Base-by-base conservation (phyloP, 2,329 filamentous ascomycete genomes). In the Ascochyta viciae-villosae region DNA sequence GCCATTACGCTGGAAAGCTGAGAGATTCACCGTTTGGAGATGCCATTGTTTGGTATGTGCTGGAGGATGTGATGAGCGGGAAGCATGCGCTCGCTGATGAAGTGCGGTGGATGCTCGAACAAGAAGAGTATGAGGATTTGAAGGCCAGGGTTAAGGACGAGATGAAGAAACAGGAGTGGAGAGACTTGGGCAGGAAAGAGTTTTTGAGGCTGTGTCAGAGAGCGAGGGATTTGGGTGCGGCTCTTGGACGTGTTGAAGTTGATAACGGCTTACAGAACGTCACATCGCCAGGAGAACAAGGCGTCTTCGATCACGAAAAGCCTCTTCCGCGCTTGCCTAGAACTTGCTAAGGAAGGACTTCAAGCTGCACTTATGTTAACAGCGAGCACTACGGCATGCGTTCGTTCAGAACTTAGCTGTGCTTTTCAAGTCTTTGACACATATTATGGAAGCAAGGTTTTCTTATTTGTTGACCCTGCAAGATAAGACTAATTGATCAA, bases 31-130 rank as follows among this genome's bases (percentile, higher is more conserved):
- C 40, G 3, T 34, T 58, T 19, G 50, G 45, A 4, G 49, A 58
- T 35, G 40, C 44, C 4, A 22, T 53, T 1, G 23, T 54, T 10
- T 58, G 50, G 50, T 53, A 39, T 16, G 26, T 58, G 4, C 27
- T 54, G 3, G 42, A 45, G 26, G 40, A 53, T 10, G 44, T 34
- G 1, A 34, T 35, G 35, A 23, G 27, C 4, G 46, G 45, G n/a
- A 23, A 19, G 9, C 38, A 44, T 27, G 50, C 45, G 7, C 39
- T 47, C 29, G 55, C 50, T 4, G 50, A 54, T 15, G 50, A 54
- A 33, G 26, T 58, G 31, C 35, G 42, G n/a, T 50, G 46, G 29
- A 37, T 58, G 46, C 40, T 58, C 9, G 42, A 44, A 26, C 31
- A 58, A 12, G 37, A 42, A 12, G 50, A 48, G 12, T 58, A 27